Conservation (phyloP, 139 green algal genomes). For the Coelastrella sp. region DNA sequence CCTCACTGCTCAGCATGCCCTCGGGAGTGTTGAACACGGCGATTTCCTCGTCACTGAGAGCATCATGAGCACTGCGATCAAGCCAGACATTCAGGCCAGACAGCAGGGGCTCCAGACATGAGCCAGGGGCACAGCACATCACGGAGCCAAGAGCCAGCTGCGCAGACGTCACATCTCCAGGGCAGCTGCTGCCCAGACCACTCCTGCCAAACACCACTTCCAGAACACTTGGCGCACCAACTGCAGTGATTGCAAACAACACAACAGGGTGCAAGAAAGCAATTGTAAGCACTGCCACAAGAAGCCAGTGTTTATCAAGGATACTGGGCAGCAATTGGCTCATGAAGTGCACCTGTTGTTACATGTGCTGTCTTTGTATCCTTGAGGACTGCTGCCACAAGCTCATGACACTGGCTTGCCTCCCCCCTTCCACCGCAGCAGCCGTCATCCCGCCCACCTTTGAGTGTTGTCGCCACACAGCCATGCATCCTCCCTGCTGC, state of each 20-base stretch:
- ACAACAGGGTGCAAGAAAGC: no score
- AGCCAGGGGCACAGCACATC: constrained; percentile 56
- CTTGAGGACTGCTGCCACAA: no score
- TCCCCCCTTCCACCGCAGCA: no score
- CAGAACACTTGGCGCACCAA: constrained; percentile 11
- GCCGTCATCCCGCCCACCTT: neutral
- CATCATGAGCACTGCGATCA: constrained; percentile 64
- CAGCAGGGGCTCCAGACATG: constrained; percentile 60
- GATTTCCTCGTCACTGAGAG: constrained; percentile 61
- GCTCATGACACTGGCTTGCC: no score
- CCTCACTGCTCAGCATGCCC: constrained; percentile 65
- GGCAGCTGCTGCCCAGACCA: constrained; percentile 52
- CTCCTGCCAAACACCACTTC: constrained; percentile 51
- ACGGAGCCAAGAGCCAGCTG: constrained; percentile 62
- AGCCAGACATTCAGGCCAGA: constrained; percentile 47
- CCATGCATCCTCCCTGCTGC: neutral
- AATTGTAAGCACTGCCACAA: no score
- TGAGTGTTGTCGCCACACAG: constrained; percentile 14
- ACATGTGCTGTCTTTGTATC: no score
- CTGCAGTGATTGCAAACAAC: neutral
- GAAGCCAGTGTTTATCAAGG: no score
- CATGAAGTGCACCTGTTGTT: no score
- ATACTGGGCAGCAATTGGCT: no score
- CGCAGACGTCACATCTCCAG: constrained; percentile 55
- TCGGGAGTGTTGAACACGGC: constrained; percentile 74